These are phyloP conservation scores for Lachancea dasiensis DNA, from an alignment of 805 yeast genomes.

Conservation along the genomic window DNA sequence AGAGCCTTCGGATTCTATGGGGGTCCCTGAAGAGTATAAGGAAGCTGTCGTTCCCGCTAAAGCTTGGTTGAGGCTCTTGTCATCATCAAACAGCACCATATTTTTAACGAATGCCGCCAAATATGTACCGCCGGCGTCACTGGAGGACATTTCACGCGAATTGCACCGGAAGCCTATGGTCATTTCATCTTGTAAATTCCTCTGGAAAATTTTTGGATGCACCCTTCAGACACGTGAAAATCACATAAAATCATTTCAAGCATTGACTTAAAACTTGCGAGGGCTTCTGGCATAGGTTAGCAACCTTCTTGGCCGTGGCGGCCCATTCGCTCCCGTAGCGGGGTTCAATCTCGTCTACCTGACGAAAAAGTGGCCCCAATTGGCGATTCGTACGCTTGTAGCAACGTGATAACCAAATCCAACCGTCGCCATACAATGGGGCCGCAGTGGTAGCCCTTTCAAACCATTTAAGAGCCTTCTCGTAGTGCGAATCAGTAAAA, in stretches of 20 bases:
- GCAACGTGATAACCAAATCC: conserved; percentile 59
- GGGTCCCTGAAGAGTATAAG: conserved; percentile 1
- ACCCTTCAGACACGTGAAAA: neutral
- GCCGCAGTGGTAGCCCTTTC: conserved; percentile 57
- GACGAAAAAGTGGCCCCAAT: conserved; percentile 30
- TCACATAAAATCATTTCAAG: neutral
- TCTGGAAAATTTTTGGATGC: conserved; percentile 16
- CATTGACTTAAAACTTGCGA: conserved; percentile 36
- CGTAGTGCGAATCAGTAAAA: conserved; percentile 56
- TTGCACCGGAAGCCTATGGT: neutral
- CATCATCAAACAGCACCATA: conserved; percentile 6
- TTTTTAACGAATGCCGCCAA: neutral
- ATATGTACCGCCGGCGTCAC: neutral
- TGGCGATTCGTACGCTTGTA: conserved; percentile 39
- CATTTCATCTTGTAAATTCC: conserved; percentile 17
- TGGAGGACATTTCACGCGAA: neutral
- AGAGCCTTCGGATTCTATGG: neutral
- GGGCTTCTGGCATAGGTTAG: conserved; percentile 38
- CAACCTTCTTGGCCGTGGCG: conserved; percentile 41
- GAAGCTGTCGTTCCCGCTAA: neutral
- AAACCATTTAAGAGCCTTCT: conserved; percentile 68
- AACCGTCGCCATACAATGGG: conserved; percentile 63
- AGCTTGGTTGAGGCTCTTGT: neutral
- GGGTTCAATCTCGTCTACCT: conserved; percentile 45
- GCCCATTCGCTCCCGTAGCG: conserved; percentile 61